Base-by-base conservation (phyloP, 2,329 filamentous ascomycete genomes). In the Hymenotorrendiella dingleyae region DNA sequence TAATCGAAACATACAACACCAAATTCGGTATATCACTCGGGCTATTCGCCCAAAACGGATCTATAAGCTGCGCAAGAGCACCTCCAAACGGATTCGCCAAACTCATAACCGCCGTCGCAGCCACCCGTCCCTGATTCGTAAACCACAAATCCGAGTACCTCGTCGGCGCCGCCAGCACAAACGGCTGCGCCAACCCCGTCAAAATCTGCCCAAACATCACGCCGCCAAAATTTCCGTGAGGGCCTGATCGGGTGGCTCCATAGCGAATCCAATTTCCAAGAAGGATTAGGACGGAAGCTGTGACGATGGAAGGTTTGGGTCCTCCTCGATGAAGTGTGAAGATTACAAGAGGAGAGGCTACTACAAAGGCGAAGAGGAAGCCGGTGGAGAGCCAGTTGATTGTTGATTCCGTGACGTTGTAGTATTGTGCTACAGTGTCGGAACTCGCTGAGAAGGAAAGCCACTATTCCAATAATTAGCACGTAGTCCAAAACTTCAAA, bases 81-180 rank as follows among this genome's bases (percentile, higher is more conserved):
- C 85, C 90, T 11, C 91, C 91, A 39, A 97, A 75, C 0, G 91
- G 91, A 63, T 96, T 97, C 4, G 91, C 87, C 45, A 97, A 67
- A 47, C 82, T 90, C 17, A 84, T 82, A 26, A 95, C 59, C 1
- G 91, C 93, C 1, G 91, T 97, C 14, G 91, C 91, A 41, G 84
- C 83, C 10, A 95, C 86, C 42, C 93, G 79, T 6, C 90, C 91
- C 9, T 72, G 69, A 55, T 85, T 82, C 2, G 87, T 90, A 66
- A 97, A 97, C 93, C 93, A 97, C 46, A 95, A 70, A 61, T 96
- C 90, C 42, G 86, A 93, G 65, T 94, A 98, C 48, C 87, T 74
- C 0, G 93, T 91, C 1, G 93, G 91, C 0, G 91, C 88, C 6
- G 84, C 81, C 8, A 97, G 77, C 10, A 94, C 87, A 62, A 97